Conservation (phyloP, 2,329 filamentous ascomycete genomes). For the Phaeosphaeriaceae sp. region DNA sequence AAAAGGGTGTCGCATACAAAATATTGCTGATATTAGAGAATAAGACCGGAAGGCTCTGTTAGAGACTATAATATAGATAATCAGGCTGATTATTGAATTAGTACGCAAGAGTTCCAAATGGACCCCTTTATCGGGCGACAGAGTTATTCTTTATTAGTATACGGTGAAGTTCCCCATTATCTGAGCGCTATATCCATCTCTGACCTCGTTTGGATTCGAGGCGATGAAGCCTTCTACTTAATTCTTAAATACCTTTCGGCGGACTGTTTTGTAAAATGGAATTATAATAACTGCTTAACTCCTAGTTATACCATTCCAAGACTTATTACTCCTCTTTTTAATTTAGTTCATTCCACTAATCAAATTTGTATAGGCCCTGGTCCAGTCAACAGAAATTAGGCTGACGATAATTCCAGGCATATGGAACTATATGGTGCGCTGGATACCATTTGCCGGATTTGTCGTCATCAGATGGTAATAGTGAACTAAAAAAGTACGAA, state of each 20-base stretch:
- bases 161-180: neutral
- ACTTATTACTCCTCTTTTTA: neutral
- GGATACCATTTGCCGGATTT: neutral
- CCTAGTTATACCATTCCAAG: neutral
- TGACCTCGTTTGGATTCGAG: neutral
- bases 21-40: neutral
- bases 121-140: neutral
- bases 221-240: neutral
- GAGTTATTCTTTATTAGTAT: neutral
- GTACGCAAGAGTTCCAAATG: neutral
- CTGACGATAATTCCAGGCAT: neutral
- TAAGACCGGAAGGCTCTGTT: neutral
- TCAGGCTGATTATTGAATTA: neutral
- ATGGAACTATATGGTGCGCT: neutral
- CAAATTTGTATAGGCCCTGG: neutral
- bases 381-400: neutral
- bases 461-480: neutral
- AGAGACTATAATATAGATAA: neutral
- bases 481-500: no score
- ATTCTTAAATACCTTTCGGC: neutral
- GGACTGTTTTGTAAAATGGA: neutral
- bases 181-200: neutral
- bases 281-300: neutral
- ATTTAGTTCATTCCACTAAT: neutral
- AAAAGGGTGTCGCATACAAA: neutral